A percentile compares a stretch with the other conserved stretches of the same genome.
Conservation (phyloP, 2,329 filamentous ascomycete species). For the Epichloe baconii region DNA sequence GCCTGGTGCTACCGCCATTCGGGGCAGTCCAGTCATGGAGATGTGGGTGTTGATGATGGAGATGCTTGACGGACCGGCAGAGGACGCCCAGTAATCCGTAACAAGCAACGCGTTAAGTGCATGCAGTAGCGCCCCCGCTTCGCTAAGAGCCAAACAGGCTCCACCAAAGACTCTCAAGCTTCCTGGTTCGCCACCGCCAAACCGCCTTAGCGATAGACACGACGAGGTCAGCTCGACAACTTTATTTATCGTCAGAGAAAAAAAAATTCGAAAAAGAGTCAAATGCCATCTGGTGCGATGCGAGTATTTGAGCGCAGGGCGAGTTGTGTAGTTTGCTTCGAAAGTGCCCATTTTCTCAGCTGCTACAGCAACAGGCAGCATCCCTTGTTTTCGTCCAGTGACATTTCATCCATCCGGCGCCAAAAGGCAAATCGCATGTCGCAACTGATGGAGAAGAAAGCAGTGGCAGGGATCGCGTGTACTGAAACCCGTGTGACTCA, state of each 20-base stretch:
- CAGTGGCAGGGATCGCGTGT: slow-evolving; percentile 8
- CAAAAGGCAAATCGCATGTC: not conserved
- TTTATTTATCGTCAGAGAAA: not conserved
- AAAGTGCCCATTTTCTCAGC: not conserved
- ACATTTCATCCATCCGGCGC: not conserved
- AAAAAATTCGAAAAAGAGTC: too few relatives aligned
- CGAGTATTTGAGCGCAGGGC: not conserved
- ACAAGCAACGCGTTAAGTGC: slow-evolving; percentile 9
- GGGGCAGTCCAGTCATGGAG: not conserved
- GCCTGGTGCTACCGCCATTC: slow-evolving; percentile 16
- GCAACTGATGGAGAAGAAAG: not conserved
- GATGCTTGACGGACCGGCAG: not conserved
- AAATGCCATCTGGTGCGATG: too few relatives aligned
- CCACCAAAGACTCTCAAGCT: not conserved
- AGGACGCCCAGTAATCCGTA: not conserved
- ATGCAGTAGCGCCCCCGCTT: slow-evolving; percentile 4
- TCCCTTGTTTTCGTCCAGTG: not conserved
- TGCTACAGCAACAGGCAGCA: slow-evolving; percentile 1
- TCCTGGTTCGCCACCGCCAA: not conserved
- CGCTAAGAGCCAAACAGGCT: slow-evolving; percentile 3
- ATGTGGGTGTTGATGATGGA: not conserved
- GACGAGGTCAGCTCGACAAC: not conserved
- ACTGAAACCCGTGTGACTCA: slow-evolving; percentile 14
- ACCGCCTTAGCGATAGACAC: not conserved
- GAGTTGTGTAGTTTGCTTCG: not conserved